These are phyloP conservation scores for Sicyos edulis DNA, from an alignment of 306 rosid genomes.

Conservation along the genomic window DNA sequence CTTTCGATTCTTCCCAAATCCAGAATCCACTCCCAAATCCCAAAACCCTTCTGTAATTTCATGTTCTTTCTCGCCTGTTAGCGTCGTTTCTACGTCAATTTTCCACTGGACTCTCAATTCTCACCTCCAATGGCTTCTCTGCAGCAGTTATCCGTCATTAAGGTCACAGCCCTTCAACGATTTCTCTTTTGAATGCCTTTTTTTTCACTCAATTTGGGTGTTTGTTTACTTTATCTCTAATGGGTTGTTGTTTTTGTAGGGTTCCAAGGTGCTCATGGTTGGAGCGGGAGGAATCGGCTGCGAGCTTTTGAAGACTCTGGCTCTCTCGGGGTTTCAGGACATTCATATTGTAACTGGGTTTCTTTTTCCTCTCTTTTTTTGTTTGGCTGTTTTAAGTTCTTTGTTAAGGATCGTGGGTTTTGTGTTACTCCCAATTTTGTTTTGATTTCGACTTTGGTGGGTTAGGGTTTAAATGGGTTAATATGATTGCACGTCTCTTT, in stretches of 20 bases:
- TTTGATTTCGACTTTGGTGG: conserved; percentile 10
- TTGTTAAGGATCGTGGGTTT: conserved; percentile 12
- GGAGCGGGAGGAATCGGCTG: conserved; percentile 99
- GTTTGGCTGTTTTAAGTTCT: not conserved
- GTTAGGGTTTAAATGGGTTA: conserved; percentile 20
- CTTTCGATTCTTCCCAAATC: conserved; percentile 16
- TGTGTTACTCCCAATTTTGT: not conserved
- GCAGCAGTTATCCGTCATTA: conserved; percentile 33
- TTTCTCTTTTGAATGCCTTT: not conserved
- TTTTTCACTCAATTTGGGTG: conserved; percentile 13
- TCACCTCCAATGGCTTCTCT: conserved; percentile 58
- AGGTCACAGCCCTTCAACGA: conserved; percentile 34
- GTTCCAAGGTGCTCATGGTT: conserved; percentile 89
- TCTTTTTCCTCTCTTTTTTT: not conserved
- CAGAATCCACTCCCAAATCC: conserved; percentile 12
- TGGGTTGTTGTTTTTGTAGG: conserved; percentile 33
- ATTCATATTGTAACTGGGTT: conserved; percentile 71
- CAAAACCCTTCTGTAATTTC: not conserved
- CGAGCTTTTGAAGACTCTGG: conserved; percentile 92
- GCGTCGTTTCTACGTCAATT: conserved; percentile 12
- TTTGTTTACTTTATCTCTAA: not conserved
- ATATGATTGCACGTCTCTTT: conserved; percentile 8
- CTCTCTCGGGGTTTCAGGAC: conserved; percentile 89
- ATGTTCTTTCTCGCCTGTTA: conserved; percentile 20
- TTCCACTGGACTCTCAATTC: conserved; percentile 10